Percentiles rank a stretch among this genome's conserved stretches.
Conservation (phyloP, 2,329 filamentous ascomycete species). For the Fusarium sp. region DNA sequence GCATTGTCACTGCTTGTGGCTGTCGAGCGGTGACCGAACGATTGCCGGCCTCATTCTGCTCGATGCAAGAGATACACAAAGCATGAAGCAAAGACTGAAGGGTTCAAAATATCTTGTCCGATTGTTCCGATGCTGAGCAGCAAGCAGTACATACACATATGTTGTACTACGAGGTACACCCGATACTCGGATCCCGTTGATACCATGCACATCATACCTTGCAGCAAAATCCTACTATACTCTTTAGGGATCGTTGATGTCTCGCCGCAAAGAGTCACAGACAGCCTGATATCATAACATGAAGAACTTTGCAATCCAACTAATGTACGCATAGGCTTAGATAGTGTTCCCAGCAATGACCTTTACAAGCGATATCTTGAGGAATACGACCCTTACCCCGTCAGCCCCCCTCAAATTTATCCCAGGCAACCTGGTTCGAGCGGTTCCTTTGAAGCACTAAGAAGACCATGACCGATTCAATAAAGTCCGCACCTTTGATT, state of each 20-base stretch:
- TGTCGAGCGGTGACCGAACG: conserved; percentile 37
- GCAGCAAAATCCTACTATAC: conserved; percentile 28
- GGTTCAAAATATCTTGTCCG: conserved; percentile 1
- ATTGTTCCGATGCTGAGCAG: conserved; percentile 2
- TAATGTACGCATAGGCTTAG: conserved; percentile 6
- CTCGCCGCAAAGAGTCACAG: conserved; percentile 41
- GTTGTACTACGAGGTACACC: conserved; percentile 19
- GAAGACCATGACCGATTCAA: conserved; percentile 9
- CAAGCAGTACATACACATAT: conserved; percentile 5
- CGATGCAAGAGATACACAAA: conserved; percentile 4
- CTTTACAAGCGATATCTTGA: conserved; percentile 12
- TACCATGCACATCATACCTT: conserved; percentile 37
- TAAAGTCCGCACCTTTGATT: conserved; percentile 17
- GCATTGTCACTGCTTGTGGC: conserved; percentile 35
- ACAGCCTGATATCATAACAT: conserved; percentile 16
- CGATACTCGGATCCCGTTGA: conserved; percentile 9
- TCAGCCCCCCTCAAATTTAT: conserved; percentile 15
- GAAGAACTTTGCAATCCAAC: conserved; percentile 34
- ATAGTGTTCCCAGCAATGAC: conserved; percentile 10
- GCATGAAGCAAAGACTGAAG: not conserved
- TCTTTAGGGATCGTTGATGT: conserved; percentile 22
- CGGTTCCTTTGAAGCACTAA: conserved; percentile 20
- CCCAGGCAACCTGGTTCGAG: conserved; percentile 16
- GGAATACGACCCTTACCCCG: conserved; percentile 5
- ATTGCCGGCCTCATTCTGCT: conserved; percentile 28